Evolutionary conservation across 2,329 filamentous ascomycete species (phyloP), one percentile per base, ranked within the genome.

Genomic region (Fusarium sp.): DNA sequence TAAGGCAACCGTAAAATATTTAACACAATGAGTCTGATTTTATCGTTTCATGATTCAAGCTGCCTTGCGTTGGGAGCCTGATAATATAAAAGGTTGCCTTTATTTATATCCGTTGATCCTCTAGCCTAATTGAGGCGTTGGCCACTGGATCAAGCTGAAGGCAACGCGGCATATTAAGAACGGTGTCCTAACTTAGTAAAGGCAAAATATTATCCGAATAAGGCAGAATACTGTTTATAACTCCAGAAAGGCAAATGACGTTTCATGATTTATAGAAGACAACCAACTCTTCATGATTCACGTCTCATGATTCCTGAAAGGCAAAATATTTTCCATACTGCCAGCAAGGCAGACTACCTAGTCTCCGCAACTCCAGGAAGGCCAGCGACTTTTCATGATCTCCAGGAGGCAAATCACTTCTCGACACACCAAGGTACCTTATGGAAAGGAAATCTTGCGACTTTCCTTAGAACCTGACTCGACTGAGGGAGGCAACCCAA

Each of bases 381-480:
- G 13, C 1, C 5, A 16, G 0, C 9, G 9, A 11, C 15, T 23
- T 18, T 23, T 18, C 16, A 18, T 23, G 1, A 4, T 43, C n/a
- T 9, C n/a, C 5, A 23, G 6, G 15, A 43, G 15, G n/a, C n/a
- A 43, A 11, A 23, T 18, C 6, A 7, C n/a, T 23, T 43, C 16
- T 43, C 0, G 15, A 23, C 16, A 6, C 6, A 18, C n/a, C 15
- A 7, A 43, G 1, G 4, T 23, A 16, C 7, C 13, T 28, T 28
- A 28, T n/a, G 15, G 9, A 6, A 23, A 18, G 42, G n/a, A n/a
- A 43, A 23, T 16, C 6, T 18, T 4, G 6, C 15, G 5, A 43
- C n/a, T 43, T 35, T 43, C 13, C 21, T 28, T 28, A 6, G 28
- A 42, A n/a, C 12, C 1, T 15, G 12, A 13, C 9, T 21, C 5